Evolutionary conservation across 371 early-diverging fungal species (phyloP).

Genomic region (Saksenaea oblongispora): DNA sequence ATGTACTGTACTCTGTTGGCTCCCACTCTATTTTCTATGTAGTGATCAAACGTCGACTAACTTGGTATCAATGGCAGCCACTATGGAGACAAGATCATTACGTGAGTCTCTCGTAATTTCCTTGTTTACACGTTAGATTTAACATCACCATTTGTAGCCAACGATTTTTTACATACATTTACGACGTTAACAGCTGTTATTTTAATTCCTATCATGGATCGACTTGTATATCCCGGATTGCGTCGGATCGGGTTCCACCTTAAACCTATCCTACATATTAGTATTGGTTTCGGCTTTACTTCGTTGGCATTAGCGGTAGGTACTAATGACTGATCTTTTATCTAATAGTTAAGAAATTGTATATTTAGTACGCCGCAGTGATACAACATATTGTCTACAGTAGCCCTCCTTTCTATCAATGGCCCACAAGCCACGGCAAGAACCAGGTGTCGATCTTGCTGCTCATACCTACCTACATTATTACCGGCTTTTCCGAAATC

Average conservation of each 20-base stretch:
- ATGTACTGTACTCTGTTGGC: slow-evolving; percentile 69
- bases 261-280: neutral
- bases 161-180: neutral
- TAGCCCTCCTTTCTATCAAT: neutral
- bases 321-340: neutral
- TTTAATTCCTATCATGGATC: neutral
- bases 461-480: neutral
- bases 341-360: neutral
- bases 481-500: neutral
- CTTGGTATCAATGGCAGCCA: slow-evolving; percentile 66
- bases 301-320: slow-evolving; percentile 4
- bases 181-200: neutral
- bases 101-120: neutral
- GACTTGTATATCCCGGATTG: neutral
- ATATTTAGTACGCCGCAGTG: neutral
- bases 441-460: neutral
- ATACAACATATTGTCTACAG: neutral
- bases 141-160: neutral
- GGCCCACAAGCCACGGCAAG: neutral
- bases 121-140: neutral
- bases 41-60: slow-evolving; percentile 75
- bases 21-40: slow-evolving; percentile 73
- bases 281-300: neutral
- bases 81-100: neutral
- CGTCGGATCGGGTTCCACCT: neutral